Evolutionary conservation across 805 yeast species (phyloP).

Genomic region (Candida hungchunana): DNA sequence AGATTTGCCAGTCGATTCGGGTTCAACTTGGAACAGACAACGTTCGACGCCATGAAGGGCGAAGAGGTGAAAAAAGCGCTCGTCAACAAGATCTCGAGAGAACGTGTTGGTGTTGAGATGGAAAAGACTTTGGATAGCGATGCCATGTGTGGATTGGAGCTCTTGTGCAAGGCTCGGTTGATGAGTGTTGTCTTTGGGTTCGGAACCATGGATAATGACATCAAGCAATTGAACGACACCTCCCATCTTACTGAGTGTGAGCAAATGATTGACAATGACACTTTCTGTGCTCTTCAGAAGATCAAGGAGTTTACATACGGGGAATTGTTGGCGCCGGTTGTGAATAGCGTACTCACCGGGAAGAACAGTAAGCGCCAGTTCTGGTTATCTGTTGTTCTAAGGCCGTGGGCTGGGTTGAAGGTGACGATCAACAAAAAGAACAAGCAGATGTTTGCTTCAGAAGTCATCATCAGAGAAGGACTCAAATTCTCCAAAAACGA

Average conservation of each 20-base stretch:
- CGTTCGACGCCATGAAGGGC: constrained; percentile 59
- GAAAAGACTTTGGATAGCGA: constrained; percentile 71
- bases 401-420: constrained; percentile 41
- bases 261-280: constrained; percentile 5
- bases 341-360: constrained; percentile 2
- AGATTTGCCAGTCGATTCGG: constrained; percentile 81
- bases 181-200: constrained; percentile 54
- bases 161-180: constrained; percentile 53
- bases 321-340: background rate
- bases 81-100: constrained; percentile 75
- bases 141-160: constrained; percentile 58
- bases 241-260: constrained; percentile 7
- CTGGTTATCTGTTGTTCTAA: constrained; percentile 45
- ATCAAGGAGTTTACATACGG: constrained; percentile 1
- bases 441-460: constrained; percentile 36
- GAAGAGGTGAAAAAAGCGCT: constrained; percentile 55
- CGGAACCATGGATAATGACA: constrained; percentile 20
- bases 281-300: constrained; percentile 22
- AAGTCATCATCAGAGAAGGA: constrained; percentile 60
- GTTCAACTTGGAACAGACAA: constrained; percentile 57
- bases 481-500: constrained; percentile 58
- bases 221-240: constrained; percentile 21
- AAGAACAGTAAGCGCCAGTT: constrained; percentile 16
- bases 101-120: constrained; percentile 83
- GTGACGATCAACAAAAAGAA: constrained; percentile 38